Evolutionary conservation across 768 basidiomycete species (phyloP), one percentile per base, ranked within the genome.

Genomic region (Hypsizygus marmoreus): DNA sequence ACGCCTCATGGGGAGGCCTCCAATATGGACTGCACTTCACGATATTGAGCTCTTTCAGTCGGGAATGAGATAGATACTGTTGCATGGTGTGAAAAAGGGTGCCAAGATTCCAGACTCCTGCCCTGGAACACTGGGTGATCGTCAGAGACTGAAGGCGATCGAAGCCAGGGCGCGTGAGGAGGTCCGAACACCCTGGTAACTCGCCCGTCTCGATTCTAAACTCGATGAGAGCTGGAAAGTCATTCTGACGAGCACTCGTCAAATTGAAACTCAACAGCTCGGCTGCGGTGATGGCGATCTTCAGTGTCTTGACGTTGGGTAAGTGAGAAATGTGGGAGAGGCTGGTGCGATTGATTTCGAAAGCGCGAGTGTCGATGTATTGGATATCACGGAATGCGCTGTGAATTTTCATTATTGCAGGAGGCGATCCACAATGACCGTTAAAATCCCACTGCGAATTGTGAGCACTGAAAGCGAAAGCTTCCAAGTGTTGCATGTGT

Each of bases 301-400:
- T 13, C 19, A 51, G 31, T 2, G 29, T 41, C 11, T 8, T 26
- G 2, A 47, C 40, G 11, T 40, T n/a, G 2, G 41, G 50, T 22
- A 51, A 14, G n/a, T 40, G 28, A 2, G 50, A n/a, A 14, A 51
- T 24, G 23, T 43, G 28, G 13, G 29, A 10, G 6, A 45, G 25
- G 14, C 29, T 14, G 13, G 34, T 13, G 20, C 31, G 29, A 9
- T n/a, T 29, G 13, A 17, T 29, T 24, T 35, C n/a, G 28, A 38
- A 22, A 22, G 6, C 31, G 34, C 20, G 36, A n/a, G 17, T 22
- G 25, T 31, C 25, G 26, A 45, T 28, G 9, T 17, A n/a, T 11
- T 39, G 28, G n/a, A 45, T 20, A 16, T 22, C 23, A 12, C 29
- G 25, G 16, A 45, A 45, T 16, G 17, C 16, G 16, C 34, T 22